Evolutionary conservation across 2,329 filamentous ascomycete species (phyloP).

Genomic region (Drechslerella dactyloides): DNA sequence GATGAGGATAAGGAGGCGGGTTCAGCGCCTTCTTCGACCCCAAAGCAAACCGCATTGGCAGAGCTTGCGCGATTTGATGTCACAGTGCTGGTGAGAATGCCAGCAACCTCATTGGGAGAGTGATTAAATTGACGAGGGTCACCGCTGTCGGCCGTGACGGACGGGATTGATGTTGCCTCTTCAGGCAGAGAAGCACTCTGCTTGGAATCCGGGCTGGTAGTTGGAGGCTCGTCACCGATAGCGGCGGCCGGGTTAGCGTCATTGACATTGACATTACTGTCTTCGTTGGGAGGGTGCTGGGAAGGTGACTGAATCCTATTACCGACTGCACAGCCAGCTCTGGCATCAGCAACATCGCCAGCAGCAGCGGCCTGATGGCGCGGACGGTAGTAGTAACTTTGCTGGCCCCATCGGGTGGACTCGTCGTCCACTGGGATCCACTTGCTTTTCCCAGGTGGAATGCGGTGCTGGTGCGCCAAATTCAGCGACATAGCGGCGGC

Average conservation of each 20-base stretch:
- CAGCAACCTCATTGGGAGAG: conserved; percentile 47
- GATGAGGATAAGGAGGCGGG: conserved; percentile 33
- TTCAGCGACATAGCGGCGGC: conserved; percentile 22
- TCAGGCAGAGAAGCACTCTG: conserved; percentile 13
- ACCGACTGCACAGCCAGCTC: not conserved
- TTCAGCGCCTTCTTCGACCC: conserved; percentile 36
- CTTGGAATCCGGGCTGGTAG: not conserved
- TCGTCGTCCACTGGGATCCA: conserved; percentile 39
- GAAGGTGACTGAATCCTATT: conserved; percentile 6
- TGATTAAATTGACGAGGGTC: conserved; percentile 42
- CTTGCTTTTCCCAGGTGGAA: conserved; percentile 50
- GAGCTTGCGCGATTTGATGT: conserved; percentile 50
- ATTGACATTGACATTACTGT: conserved; percentile 24
- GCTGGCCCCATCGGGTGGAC: conserved; percentile 25
- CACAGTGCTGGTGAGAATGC: conserved; percentile 34
- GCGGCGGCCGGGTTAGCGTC: conserved; percentile 2
- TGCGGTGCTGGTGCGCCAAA: conserved; percentile 33
- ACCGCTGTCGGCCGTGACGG: conserved; percentile 37
- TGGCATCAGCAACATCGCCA: not conserved
- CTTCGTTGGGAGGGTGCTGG: not conserved
- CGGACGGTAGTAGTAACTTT: conserved; percentile 3
- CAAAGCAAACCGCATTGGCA: conserved; percentile 40
- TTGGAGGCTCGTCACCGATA: conserved; percentile 1
- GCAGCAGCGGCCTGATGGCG: conserved; percentile 4
- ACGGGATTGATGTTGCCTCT: conserved; percentile 40